Evolutionary conservation across 2,329 filamentous ascomycete genomes (phyloP).

Genomic region (Aspergillus nomiae): DNA sequence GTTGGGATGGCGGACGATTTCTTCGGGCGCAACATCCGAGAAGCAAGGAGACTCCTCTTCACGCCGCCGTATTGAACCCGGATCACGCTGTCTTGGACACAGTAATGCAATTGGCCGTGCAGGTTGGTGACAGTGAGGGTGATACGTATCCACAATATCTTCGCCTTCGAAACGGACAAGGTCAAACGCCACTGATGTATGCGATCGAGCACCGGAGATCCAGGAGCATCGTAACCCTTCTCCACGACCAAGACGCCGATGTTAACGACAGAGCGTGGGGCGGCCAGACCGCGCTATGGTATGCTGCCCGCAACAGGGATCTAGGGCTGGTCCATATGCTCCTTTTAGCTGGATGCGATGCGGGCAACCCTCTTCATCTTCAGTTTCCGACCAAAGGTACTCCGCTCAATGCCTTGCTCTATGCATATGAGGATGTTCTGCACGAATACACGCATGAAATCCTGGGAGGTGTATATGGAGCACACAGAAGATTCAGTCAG

Average conservation of each 20-base stretch:
- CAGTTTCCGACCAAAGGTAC: neutral
- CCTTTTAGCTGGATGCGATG: neutral
- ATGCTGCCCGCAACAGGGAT: neutral
- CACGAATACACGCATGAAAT: neutral
- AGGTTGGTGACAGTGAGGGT: neutral
- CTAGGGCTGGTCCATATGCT: neutral
- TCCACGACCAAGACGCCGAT: neutral
- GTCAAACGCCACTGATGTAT: neutral
- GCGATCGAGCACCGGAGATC: neutral
- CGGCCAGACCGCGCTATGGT: neutral
- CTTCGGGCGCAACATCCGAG: neutral
- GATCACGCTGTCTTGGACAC: neutral
- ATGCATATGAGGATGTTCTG: neutral
- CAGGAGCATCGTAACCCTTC: neutral
- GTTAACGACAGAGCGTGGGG: neutral
- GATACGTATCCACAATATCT: neutral
- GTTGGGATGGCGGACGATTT: neutral
- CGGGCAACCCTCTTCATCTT: neutral
- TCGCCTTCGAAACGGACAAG: neutral
- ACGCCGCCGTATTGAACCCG: neutral
- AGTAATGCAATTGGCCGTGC: neutral
- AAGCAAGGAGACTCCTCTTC: neutral
- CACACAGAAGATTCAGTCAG: neutral
- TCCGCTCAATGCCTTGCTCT: neutral
- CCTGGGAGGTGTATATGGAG: neutral